Evolutionary conservation across 1,284 basidiomycete genomes (phyloP), one percentile per base, ranked within the genome.

Genomic region (Acaromyces ingoldii): DNA sequence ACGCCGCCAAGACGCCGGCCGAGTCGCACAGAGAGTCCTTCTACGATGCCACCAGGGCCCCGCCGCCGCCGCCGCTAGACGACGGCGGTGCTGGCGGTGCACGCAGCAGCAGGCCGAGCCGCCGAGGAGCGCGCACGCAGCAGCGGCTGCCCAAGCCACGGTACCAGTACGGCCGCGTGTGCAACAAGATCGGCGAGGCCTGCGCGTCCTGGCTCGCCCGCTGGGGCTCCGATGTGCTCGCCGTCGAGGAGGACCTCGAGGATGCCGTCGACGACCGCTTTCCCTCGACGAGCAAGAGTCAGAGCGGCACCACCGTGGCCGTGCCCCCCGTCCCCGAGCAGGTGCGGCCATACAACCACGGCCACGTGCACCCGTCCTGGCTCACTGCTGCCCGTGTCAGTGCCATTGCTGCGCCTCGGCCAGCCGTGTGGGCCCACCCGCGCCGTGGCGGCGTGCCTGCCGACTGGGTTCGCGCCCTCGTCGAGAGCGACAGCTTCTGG

Each of bases 131-230:
- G n/a, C n/a, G n/a, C n/a, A 19, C 11, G 38, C n/a, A 43, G 41
- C 24, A 4, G 9, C n/a, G 41, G 3, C 29, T 6, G 10, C 15
- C 17, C 26, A 15, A 4, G 58, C 62, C 13, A 51, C n/a, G 56
- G 42, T 66, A 58, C 38, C 51, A 62, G 29, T 65, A 69, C 25
- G 91, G 91, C 21, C 80, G 83, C 21, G 81, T 89, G 4, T 88
- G 87, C 0, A 84, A 91, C 76, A 91, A 90, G 78, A 88, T 95
- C 57, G 91, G 91, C 24, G 89, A 93, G 76, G 87, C 89, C 0
- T 86, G 86, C 62, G 83, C 84, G 4, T 90, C 87, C 74, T 96
- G 91, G 90, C 80, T 93, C 10, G 81, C 85, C 0, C 81, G 88
- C 31, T 95, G 91, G 90, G 89, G 86, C 0, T 75, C 78, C 17